These are phyloP conservation scores for Cyberlindnera japonica DNA, from an alignment of 805 yeast genomes.

Conservation along the genomic window DNA sequence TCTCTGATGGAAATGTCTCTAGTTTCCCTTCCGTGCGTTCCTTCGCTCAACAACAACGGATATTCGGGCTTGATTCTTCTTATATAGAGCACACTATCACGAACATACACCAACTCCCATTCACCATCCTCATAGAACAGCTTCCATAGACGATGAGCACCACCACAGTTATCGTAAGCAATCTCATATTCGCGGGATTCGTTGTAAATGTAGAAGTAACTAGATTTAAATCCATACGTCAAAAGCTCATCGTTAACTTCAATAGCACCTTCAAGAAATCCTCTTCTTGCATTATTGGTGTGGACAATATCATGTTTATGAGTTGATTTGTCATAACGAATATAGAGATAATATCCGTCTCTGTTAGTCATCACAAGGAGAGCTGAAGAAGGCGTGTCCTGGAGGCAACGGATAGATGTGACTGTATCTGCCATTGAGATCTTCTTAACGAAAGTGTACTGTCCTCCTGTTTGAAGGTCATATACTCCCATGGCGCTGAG, in stretches of 20 bases:
- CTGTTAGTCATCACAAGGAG: slow-evolving; percentile 49
- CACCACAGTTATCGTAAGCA: slow-evolving; percentile 76
- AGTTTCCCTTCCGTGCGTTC: slow-evolving; percentile 91
- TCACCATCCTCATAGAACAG: slow-evolving; percentile 31
- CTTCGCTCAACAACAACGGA: slow-evolving; percentile 43
- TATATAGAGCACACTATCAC: slow-evolving; percentile 46
- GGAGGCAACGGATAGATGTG: slow-evolving; percentile 46
- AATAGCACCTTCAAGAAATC: slow-evolving; percentile 76
- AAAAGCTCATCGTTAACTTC: slow-evolving; percentile 44
- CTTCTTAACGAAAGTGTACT: slow-evolving; percentile 37
- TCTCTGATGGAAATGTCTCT: slow-evolving; percentile 64
- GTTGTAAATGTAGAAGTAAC: slow-evolving; percentile 75
- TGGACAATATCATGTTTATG: slow-evolving; percentile 35
- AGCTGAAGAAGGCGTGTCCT: slow-evolving; percentile 21
- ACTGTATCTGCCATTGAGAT: slow-evolving; percentile 65
- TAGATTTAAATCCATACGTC: slow-evolving; percentile 80
- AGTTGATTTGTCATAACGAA: slow-evolving; percentile 27
- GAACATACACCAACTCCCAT: slow-evolving; percentile 54
- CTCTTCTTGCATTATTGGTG: slow-evolving; percentile 64
- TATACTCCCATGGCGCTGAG: slow-evolving; percentile 62
- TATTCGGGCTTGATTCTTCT: slow-evolving; percentile 29
- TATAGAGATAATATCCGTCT: slow-evolving; percentile 60
- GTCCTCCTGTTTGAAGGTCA: slow-evolving; percentile 31
- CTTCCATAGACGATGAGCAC: slow-evolving; percentile 85
- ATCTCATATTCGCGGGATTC: slow-evolving; percentile 73